Evolutionary conservation across 371 early-diverging fungal genomes (phyloP).

Genomic region (Mortierella polycephala): DNA sequence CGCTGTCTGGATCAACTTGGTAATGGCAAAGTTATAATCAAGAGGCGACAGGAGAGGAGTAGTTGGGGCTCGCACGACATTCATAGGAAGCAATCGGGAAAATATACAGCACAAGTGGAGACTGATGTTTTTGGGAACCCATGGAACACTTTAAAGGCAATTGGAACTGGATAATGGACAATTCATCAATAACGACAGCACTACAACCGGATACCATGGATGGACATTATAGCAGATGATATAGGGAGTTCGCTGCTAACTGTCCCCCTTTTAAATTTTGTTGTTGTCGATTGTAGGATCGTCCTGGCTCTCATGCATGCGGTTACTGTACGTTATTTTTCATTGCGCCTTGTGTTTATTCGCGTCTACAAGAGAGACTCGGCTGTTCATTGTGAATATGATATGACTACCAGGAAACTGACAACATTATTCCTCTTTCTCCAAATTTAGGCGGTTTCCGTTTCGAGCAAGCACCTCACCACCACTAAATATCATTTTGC

Average conservation of each 20-base stretch:
- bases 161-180: too few relatives aligned
- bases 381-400: too few relatives aligned
- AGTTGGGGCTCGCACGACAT: background rate
- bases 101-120: too few relatives aligned
- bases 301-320: slow-evolving; percentile 78
- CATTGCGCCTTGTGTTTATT: background rate
- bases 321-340: slow-evolving; percentile 76
- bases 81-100: background rate
- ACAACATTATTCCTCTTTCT: slow-evolving; percentile 20
- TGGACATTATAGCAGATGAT: background rate
- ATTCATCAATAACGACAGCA: too few relatives aligned
- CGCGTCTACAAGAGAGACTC: background rate
- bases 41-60: background rate
- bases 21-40: slow-evolving; percentile 37
- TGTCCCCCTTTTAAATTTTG: background rate
- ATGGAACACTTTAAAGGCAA: background rate
- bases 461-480: slow-evolving; percentile 75
- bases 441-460: slow-evolving; percentile 74
- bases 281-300: slow-evolving; percentile 55
- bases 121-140: too few relatives aligned
- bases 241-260: background rate
- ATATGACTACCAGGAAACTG: slow-evolving; percentile 4
- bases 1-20: slow-evolving; percentile 94
- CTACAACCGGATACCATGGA: too few relatives aligned
- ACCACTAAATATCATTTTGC: slow-evolving; percentile 27